A percentile compares a stretch with the other conserved stretches of the same genome.
phyloP scores from a whole-genome alignment of 129 eudicot genomes.

The Pseudognaphalium luteoalbum region DNA sequence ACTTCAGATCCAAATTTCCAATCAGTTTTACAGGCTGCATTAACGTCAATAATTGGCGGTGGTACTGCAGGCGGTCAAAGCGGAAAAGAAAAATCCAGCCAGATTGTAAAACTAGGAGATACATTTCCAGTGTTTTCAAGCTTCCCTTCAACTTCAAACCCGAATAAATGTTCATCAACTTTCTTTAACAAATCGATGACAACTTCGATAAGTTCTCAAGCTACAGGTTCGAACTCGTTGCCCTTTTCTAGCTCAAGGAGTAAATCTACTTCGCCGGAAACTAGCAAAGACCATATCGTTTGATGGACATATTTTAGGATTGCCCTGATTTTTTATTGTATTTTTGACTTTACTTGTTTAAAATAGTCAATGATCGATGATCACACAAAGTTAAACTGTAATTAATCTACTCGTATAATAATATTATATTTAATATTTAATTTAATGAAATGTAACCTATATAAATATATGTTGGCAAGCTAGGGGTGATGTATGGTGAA shows the following conservation, averaged over 20 bases:
- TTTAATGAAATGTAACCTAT: conserved; percentile 18
- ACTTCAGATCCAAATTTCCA: conserved; percentile 92
- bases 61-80: conserved; percentile 17
- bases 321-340: not conserved
- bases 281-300: conserved; percentile 44
- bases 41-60: conserved; percentile 64
- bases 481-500: conserved; percentile 39
- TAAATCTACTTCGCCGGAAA: conserved; percentile 68
- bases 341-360: conserved; percentile 19
- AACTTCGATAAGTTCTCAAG: conserved; percentile 40
- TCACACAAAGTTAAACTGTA: conserved; percentile 35
- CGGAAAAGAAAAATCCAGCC: conserved; percentile 23
- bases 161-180: conserved; percentile 47
- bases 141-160: conserved; percentile 52
- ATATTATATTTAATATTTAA: not conserved
- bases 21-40: conserved; percentile 73
- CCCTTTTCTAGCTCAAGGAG: conserved; percentile 58
- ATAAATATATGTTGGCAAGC: conserved; percentile 6
- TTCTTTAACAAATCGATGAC: conserved; percentile 39
- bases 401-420: conserved; percentile 11
- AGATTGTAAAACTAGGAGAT: conserved; percentile 41
- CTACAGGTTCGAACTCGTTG: conserved; percentile 42
- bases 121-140: conserved; percentile 65
- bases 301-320: conserved; percentile 28
- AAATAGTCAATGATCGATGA: conserved; percentile 27